Base-by-base conservation (phyloP, 768 basidiomycete species). In the Xanthoconium purpureum region DNA sequence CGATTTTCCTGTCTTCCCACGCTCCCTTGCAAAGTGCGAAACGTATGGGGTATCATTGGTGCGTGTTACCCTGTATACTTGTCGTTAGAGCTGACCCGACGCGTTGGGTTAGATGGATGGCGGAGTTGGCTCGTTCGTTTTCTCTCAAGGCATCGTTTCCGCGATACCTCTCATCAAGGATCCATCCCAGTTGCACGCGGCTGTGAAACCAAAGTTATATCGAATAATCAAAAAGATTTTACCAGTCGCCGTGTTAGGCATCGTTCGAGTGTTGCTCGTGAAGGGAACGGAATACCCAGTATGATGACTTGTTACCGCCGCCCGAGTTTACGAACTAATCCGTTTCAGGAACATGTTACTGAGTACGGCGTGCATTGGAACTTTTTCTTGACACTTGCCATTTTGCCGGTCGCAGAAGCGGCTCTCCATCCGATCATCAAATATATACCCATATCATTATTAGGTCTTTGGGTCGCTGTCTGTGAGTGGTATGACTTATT, bases 291-390 rank as follows among this genome's bases (percentile, higher is more conserved):
- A 94, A 54, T 99, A 99, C 71, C 97, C 96, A 5, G 95, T 96
- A 71, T 28, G 84, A 9, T n/a, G 20, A 38, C 43, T 43, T 7
- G 3, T 46, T n/a, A 4, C 7, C 11, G 6, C 42, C 6, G 2
- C 14, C 38, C 20, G 42, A 3, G 29, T 47, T 32, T 18, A 15
- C 10, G 17, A 45, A 52, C 52, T 51, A 20, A 58, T 29, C 18
- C 42, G 13, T 36, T 24, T 33, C 77, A 88, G 95, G 97, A 98
- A 75, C 97, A 98, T 57, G 87, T 89, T 52, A 88, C 94, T 0
- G 97, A 99, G 73, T 98, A 98, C 61, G 97, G 97, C 0, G 84
- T 84, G 0, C 96, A 98, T 64, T 99, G 97, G 97, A 98, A 98
- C 69, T 98, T 98, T 74, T 99, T 99, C 79, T 81, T 98, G 62